phyloP scores from a whole-genome alignment of 2,329 filamentous ascomycete genomes.

The Trichoderma citrinoviride region DNA sequence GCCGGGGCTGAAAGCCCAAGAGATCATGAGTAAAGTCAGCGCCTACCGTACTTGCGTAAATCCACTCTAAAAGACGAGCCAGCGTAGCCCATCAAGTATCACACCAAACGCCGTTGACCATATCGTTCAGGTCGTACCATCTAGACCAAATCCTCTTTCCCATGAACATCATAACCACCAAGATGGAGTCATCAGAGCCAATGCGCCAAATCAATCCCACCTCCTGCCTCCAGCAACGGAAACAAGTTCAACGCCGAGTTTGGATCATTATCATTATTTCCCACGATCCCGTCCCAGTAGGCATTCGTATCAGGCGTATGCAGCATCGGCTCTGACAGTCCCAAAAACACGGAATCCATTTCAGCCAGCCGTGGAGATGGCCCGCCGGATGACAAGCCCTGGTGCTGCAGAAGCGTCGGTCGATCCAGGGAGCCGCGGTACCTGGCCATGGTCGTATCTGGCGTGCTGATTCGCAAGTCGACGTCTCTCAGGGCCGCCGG shows the following conservation, averaged over 20 bases:
- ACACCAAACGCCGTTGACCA: not conserved
- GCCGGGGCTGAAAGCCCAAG: not conserved
- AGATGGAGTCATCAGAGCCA: conserved; percentile 30
- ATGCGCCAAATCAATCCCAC: conserved; percentile 51
- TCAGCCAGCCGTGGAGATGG: conserved; percentile 37
- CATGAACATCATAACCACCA: not conserved
- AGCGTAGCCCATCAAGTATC: not conserved
- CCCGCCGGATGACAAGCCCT: conserved; percentile 26
- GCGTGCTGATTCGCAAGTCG: conserved; percentile 23
- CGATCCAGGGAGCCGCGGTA: conserved; percentile 30
- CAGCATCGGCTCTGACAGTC: conserved; percentile 38
- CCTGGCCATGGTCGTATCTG: conserved; percentile 19
- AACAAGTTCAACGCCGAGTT: conserved; percentile 50
- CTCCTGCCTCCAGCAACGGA: conserved; percentile 49
- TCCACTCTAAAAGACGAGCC: not conserved
- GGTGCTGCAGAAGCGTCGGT: conserved; percentile 27
- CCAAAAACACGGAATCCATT: conserved; percentile 40
- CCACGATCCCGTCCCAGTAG: conserved; percentile 39
- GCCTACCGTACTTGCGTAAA: too few species aligned
- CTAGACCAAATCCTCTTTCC: not conserved
- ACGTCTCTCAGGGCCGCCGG: conserved; percentile 22
- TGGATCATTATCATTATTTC: conserved; percentile 42
- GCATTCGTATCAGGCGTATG: conserved; percentile 42
- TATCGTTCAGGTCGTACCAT: not conserved
- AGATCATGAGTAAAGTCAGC: too few species aligned